Base-by-base conservation (phyloP, 2,329 filamentous ascomycete species). In the Knufia fluminis region DNA sequence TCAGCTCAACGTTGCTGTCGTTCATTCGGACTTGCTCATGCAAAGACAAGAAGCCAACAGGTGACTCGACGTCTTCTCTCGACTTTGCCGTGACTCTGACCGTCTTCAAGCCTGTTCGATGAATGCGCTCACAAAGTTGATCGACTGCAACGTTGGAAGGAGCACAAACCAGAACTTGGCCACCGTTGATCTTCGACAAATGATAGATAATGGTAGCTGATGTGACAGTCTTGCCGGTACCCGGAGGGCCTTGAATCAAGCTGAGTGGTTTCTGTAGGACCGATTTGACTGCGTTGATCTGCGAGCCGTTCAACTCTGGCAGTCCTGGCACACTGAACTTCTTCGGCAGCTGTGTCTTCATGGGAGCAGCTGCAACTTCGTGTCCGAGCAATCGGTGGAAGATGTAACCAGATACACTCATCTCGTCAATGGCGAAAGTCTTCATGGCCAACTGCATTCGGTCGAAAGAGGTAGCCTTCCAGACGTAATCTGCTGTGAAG, bases 401-500 rank as follows among this genome's bases (percentile, higher is more conserved):
- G 57, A 98, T 95, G 69, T 96, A 98, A 32, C 92, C 92, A 19
- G 92, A 97, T 38, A 98, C 91, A 62, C 90, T 96, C 85, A 94
- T 86, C 68, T 98, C 92, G 60, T 98, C 91, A 39, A 97, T 82
- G 4, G 92, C 92, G 64, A 98, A 98, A 0, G 88, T 97, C 75
- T 96, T 97, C 91, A 98, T 97, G 48, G 92, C 94, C 57, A 90
- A 81, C 67, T 98, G 92, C 92, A 98, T 98, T 55, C 92, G 90
- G 63, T 98, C 92, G 65, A 98, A 98, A 0, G 91, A 97, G 0
- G 94, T 98, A 12, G 94, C 92, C 66, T 98, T 98, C 92, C 92
- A 98, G 49, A 98, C 92, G 63, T 98, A 98, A 66, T 98, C 92
- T 57, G 91, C 92, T 14, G 89, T 95, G 69, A 98, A 98, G 67